Evolutionary conservation across 805 yeast species (phyloP).

Genomic region (Saccharomycopsis fibuligera): DNA sequence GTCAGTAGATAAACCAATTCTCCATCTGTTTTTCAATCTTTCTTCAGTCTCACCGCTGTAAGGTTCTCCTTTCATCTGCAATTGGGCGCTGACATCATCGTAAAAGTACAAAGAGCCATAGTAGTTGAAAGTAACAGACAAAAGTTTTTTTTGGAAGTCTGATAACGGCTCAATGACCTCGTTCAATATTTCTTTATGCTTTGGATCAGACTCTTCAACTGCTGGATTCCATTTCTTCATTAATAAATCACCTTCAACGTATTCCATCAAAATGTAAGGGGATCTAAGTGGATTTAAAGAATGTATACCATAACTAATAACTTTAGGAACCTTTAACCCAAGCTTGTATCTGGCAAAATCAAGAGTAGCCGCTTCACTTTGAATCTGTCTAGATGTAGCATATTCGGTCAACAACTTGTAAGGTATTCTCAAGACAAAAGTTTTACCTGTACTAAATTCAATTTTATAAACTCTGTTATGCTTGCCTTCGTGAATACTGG

Average conservation of each 20-base stretch:
- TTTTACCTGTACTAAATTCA: conserved; percentile 52
- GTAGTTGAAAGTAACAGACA: conserved; percentile 54
- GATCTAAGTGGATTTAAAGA: conserved; percentile 55
- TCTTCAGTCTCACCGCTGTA: conserved; percentile 60
- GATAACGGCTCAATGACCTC: conserved; percentile 68
- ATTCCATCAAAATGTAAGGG: conserved; percentile 81
- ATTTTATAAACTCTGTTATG: conserved; percentile 84
- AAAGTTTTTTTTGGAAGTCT: conserved; percentile 52
- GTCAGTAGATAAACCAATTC: conserved; percentile 86
- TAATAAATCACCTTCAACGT: conserved; percentile 67
- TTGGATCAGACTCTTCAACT: conserved; percentile 45
- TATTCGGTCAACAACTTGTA: conserved; percentile 66
- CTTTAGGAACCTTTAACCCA: conserved; percentile 66
- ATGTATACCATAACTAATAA: conserved; percentile 57
- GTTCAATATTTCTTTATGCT: conserved; percentile 43
- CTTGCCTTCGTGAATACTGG: conserved; percentile 89
- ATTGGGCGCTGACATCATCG: conserved; percentile 49
- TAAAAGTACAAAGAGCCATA: conserved; percentile 81
- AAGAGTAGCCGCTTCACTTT: conserved; percentile 89
- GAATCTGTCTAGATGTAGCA: conserved; percentile 59
- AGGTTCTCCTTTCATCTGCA: conserved; percentile 31
- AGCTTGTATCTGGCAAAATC: conserved; percentile 69
- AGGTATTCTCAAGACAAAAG: conserved; percentile 77
- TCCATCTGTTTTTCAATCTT: conserved; percentile 62
- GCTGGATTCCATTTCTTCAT: conserved; percentile 93